A percentile compares a stretch with the other conserved stretches of the same genome.
These are phyloP conservation scores for Sugiyamaella boreocaroliniensis DNA, from an alignment of 805 yeast species.

Conservation along the genomic window DNA sequence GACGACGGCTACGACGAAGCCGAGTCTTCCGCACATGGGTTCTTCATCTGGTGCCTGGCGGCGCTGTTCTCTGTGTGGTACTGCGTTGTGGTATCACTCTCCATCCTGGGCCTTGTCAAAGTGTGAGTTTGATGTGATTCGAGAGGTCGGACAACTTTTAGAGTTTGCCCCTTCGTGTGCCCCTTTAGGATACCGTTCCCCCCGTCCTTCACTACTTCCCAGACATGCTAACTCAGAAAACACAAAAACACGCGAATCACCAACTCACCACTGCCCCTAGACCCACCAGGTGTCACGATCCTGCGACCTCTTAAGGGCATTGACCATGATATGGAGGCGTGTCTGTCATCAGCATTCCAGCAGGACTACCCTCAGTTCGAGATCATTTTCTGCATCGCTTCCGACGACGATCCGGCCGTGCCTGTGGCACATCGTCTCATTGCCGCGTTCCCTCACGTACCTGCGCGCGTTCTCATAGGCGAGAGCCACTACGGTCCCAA, in stretches of 20 bases:
- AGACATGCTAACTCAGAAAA: background rate
- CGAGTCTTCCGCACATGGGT: background rate
- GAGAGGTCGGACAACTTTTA: too few relatives aligned
- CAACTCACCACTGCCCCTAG: background rate
- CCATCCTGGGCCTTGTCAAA: conserved; percentile 9
- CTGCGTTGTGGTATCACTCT: conserved; percentile 6
- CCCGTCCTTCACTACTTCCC: too few relatives aligned
- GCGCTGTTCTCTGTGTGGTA: conserved; percentile 13
- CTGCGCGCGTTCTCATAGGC: conserved; percentile 54
- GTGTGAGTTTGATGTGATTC: background rate
- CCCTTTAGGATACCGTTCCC: too few relatives aligned
- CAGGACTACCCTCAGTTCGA: conserved; percentile 71
- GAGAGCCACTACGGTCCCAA: conserved; percentile 61
- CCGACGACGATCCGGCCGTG: conserved; percentile 55
- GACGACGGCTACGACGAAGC: background rate
- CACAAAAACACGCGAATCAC: background rate
- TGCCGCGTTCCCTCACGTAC: conserved; percentile 44
- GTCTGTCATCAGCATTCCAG: conserved; percentile 58
- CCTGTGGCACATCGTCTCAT: conserved; percentile 48
- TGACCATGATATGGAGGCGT: conserved; percentile 64
- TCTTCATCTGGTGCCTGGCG: conserved; percentile 3
- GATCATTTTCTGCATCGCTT: conserved; percentile 70
- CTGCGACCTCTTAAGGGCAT: conserved; percentile 78
- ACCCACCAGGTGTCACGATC: conserved; percentile 57
- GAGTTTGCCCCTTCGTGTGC: too few relatives aligned